phyloP scores from a whole-genome alignment of 2,329 filamentous ascomycete genomes.

The Pseudogymnoascus sp. region DNA sequence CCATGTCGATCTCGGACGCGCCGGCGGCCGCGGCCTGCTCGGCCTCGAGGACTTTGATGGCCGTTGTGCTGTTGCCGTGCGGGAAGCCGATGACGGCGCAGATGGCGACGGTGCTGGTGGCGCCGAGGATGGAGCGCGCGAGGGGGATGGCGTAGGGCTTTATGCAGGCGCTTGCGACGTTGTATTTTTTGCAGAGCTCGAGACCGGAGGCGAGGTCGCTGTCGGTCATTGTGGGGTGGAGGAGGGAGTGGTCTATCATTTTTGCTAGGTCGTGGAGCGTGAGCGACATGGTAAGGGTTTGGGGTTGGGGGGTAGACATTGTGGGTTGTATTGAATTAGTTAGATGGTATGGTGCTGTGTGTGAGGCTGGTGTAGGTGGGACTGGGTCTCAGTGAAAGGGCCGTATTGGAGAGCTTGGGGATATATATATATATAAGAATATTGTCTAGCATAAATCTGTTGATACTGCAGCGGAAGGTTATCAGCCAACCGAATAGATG shows the following conservation, averaged over 20 bases:
- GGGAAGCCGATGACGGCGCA: slow-evolving; percentile 55
- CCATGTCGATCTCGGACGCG: slow-evolving; percentile 50
- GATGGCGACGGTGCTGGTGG: slow-evolving; percentile 36
- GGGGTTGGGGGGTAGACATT: background rate
- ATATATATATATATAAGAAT: background rate
- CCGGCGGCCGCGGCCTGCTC: slow-evolving; percentile 38
- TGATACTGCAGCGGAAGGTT: background rate
- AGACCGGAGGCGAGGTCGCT: slow-evolving; percentile 42
- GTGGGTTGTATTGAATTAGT: background rate
- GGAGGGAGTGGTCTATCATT: slow-evolving; percentile 52
- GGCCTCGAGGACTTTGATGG: slow-evolving; percentile 47
- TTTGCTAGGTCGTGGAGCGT: slow-evolving; percentile 36
- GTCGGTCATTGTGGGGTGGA: slow-evolving; percentile 54
- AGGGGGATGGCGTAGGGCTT: slow-evolving; percentile 47
- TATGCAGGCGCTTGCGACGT: slow-evolving; percentile 48
- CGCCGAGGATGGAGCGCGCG: slow-evolving; percentile 39
- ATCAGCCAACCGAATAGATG: background rate
- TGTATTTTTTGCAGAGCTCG: slow-evolving; percentile 36
- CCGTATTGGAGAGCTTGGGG: background rate
- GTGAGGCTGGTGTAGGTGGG: background rate
- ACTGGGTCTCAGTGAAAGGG: background rate
- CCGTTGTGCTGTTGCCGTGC: slow-evolving; percentile 46
- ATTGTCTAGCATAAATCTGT: background rate
- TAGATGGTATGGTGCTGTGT: background rate
- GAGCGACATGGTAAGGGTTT: slow-evolving; percentile 34